Conservation (phyloP, 2,329 filamentous ascomycete genomes). For the Colletotrichum sp. region DNA sequence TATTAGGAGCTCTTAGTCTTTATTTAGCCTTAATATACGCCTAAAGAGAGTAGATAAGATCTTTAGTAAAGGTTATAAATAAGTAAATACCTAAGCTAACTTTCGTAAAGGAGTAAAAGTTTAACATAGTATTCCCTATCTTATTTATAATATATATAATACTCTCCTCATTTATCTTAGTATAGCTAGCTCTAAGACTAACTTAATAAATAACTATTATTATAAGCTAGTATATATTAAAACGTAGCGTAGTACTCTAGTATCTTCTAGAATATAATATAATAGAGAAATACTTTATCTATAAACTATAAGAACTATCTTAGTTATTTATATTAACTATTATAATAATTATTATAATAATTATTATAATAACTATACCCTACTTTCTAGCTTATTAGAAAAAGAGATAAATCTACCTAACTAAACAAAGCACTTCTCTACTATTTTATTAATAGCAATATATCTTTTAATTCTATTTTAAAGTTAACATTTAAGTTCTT, state of each 20-base stretch:
- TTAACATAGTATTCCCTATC: no score
- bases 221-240: not conserved
- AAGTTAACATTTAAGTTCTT: not conserved
- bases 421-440: not conserved
- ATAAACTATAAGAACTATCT: not conserved
- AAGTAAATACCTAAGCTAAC: not conserved
- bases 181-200: not conserved
- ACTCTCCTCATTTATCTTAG: not conserved
- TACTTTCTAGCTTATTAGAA: no score
- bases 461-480: not conserved
- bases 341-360: not conserved
- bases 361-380: no score
- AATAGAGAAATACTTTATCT: not conserved
- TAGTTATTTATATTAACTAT: not conserved
- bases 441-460: not conserved
- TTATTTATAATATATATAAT: not conserved
- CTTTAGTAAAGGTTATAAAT: not conserved
- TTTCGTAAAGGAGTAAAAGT: no score
- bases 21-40: no score
- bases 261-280: not conserved
- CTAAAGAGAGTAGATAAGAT: no score
- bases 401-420: no score
- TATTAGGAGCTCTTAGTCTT: no score
- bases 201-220: not conserved
- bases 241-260: rapidly evolving